Evolutionary conservation across 768 basidiomycete genomes (phyloP), one percentile per base, ranked within the genome.

Genomic region (Termitomyces heimii): DNA sequence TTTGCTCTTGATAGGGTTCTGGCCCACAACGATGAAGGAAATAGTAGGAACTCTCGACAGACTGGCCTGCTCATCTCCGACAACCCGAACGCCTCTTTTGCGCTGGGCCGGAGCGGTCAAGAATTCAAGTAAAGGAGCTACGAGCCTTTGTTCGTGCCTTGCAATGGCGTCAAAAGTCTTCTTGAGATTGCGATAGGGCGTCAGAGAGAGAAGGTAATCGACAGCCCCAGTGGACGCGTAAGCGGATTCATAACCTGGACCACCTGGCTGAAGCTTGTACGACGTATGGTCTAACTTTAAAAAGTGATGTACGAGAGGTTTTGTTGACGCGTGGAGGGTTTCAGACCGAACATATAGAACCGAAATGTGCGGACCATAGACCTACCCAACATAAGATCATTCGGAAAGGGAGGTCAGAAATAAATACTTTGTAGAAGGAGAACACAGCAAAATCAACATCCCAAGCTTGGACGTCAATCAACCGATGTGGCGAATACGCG

Each of bases 331-430:
- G 40, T 74, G 55, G n/a, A 89, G 76, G 1, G 76, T 71, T 6
- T 74, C 31, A 1, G 70, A 55, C 32, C 84, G 84, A 28, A 83
- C 76, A 67, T 89, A 91, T 29, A 90, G 71, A 1, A 75, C 83
- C 0, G 88, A 84, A 18, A 81, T 77, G 63, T 92, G 90, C 0
- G 86, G 83, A 1, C 87, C 89, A 57, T 90, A 92, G 1, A 92
- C 76, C 89, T 91, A 58, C 6, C 5, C 22, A 24, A 24, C 24
- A 22, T 35, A 14, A 46, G 18, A 18, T 22, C 6, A 12, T 48
- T 32, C 8, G 13, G 34, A n/a, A 6, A 34, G 35, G 51, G 5
- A 18, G 10, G 6, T 13, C 12, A 22, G 12, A 42, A 14, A 13
- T 26, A 9, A 53, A 12, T 47, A 86, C 89, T 81, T 91, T 92